Evolutionary conservation across 2,329 filamentous ascomycete genomes (phyloP).

Genomic region (Aureobasidium vineae): DNA sequence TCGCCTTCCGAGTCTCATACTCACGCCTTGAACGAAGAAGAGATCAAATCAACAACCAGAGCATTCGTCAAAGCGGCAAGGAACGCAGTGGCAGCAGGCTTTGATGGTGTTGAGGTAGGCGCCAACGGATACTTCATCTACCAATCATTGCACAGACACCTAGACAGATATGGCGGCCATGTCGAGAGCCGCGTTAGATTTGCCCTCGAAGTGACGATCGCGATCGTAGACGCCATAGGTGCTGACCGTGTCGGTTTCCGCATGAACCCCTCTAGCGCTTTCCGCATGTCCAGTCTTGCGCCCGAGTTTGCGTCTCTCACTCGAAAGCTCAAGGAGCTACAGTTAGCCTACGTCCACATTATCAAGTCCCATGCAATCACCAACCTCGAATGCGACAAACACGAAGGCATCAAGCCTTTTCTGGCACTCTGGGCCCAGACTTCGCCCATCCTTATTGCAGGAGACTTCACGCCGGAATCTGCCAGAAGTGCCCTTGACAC

Average conservation of each 20-base stretch:
- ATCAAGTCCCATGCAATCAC: conserved; percentile 58
- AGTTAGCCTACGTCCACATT: conserved; percentile 60
- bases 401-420: conserved; percentile 46
- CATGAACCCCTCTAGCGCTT: conserved; percentile 59
- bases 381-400: conserved; percentile 42
- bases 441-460: conserved; percentile 50
- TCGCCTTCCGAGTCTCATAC: conserved; percentile 33
- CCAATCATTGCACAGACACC: conserved; percentile 62
- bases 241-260: conserved; percentile 56
- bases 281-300: conserved; percentile 59
- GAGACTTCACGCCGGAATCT: conserved; percentile 44
- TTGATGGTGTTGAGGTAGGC: conserved; percentile 60
- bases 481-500: conserved; percentile 41
- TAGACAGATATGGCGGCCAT: conserved; percentile 49
- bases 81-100: conserved; percentile 51
- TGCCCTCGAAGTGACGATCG: conserved; percentile 53
- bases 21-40: conserved; percentile 39
- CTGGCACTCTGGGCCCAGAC: conserved; percentile 47
- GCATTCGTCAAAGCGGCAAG: conserved; percentile 47
- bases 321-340: conserved; percentile 49
- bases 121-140: conserved; percentile 58
- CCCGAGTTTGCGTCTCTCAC: conserved; percentile 63
- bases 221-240: conserved; percentile 53
- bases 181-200: conserved; percentile 53
- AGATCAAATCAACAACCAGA: conserved; percentile 40